Conservation (phyloP, 495 filamentous ascomycete genomes). For the Tuber calosporum region DNA sequence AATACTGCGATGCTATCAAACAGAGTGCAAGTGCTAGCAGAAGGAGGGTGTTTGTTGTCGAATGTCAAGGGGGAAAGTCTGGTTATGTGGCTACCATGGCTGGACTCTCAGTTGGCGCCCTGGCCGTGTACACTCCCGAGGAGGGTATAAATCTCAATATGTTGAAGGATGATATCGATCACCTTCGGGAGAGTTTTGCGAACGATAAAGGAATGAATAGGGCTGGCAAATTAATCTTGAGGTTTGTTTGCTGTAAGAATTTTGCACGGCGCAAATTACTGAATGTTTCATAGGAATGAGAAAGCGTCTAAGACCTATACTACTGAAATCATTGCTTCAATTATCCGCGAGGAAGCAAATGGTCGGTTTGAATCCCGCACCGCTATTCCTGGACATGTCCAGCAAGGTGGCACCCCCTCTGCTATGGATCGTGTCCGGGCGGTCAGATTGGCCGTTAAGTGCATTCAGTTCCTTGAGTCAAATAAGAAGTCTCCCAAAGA, state of each 20-base stretch:
- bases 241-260: constrained; percentile 14
- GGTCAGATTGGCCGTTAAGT: constrained; percentile 81
- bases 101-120: constrained; percentile 78
- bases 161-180: constrained; percentile 83
- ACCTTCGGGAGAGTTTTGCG: constrained; percentile 76
- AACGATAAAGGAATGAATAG: constrained; percentile 83
- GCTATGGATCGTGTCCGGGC: constrained; percentile 95
- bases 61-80: constrained; percentile 90
- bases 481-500: constrained; percentile 58
- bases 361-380: constrained; percentile 89
- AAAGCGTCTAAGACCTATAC: constrained; percentile 82
- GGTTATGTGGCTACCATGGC: constrained; percentile 91
- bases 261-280: background rate
- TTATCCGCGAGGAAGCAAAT: constrained; percentile 88
- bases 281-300: constrained; percentile 58
- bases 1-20: constrained; percentile 94
- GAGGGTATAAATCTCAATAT: constrained; percentile 91
- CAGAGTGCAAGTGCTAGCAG: constrained; percentile 91
- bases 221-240: constrained; percentile 86
- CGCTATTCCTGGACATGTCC: constrained; percentile 91
- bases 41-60: constrained; percentile 90
- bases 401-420: constrained; percentile 88
- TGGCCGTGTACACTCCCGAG: constrained; percentile 96
- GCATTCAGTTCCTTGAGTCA: constrained; percentile 83
- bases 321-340: constrained; percentile 86